Percentiles rank a stretch among this genome's conserved stretches.
phyloP scores from a whole-genome alignment of 1,284 basidiomycete species.

The Pisolithus thermaeus region DNA sequence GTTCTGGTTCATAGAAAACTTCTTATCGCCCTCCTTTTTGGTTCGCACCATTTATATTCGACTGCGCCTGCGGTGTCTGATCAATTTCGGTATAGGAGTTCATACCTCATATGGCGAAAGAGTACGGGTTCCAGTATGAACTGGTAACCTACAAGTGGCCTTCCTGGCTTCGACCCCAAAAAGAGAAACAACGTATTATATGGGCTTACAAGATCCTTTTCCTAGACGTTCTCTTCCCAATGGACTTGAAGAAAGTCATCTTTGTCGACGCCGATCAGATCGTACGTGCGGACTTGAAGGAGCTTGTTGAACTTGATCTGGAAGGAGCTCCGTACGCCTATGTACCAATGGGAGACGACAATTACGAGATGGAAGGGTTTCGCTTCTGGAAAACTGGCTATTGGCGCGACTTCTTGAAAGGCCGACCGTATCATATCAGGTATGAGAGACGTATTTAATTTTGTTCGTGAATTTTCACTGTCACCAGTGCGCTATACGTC shows the following conservation, averaged over 20 bases:
- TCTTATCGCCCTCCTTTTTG: slow-evolving; percentile 95
- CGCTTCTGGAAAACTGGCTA: slow-evolving; percentile 98
- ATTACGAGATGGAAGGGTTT: slow-evolving; percentile 94
- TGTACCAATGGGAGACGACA: slow-evolving; percentile 96
- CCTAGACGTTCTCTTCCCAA: slow-evolving; percentile 96
- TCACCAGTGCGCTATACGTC: slow-evolving; percentile 83
- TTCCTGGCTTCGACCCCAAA: slow-evolving; percentile 92
- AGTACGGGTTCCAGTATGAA: slow-evolving; percentile 94
- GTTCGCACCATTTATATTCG: slow-evolving; percentile 35
- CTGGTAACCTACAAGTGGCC: slow-evolving; percentile 99
- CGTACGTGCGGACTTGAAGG: slow-evolving; percentile 90
- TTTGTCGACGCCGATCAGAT: slow-evolving; percentile 99
- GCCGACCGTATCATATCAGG: slow-evolving; percentile 90
- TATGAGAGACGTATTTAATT: slow-evolving; percentile 24
- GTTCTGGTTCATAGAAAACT: slow-evolving; percentile 99
- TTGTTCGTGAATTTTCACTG: slow-evolving; percentile 6
- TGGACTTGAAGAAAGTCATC: slow-evolving; percentile 97
- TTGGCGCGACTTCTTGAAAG: slow-evolving; percentile 82
- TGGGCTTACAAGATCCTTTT: slow-evolving; percentile 99
- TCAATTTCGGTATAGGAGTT: slow-evolving; percentile 60
- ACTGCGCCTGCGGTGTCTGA: neutral
- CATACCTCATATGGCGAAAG: slow-evolving; percentile 85
- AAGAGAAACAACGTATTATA: slow-evolving; percentile 96
- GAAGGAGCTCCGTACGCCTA: slow-evolving; percentile 92
- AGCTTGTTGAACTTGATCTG: slow-evolving; percentile 87